Evolutionary conservation across 768 basidiomycete genomes (phyloP).

Genomic region (Phlebiopsis gigantea): DNA sequence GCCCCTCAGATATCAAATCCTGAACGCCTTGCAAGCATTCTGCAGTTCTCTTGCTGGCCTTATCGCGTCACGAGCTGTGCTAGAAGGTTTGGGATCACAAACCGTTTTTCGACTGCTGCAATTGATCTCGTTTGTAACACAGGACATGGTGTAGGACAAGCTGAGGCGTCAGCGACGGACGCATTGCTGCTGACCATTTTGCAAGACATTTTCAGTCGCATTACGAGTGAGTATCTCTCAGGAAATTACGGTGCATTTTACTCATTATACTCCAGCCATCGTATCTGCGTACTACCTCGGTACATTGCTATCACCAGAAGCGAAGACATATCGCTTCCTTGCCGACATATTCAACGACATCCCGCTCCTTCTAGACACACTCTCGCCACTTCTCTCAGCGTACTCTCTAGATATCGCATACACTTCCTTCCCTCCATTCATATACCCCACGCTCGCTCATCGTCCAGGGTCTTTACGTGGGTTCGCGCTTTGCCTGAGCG

Average conservation of each 20-base stretch:
- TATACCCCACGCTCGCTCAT: neutral
- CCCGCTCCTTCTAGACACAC: slow-evolving; percentile 51
- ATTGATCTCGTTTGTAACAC: neutral
- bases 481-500: slow-evolving; percentile 50
- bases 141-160: slow-evolving; percentile 70
- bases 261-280: slow-evolving; percentile 41
- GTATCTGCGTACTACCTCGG: slow-evolving; percentile 56
- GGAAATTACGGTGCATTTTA: neutral
- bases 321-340: slow-evolving; percentile 62
- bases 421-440: slow-evolving; percentile 7
- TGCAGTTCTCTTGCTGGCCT: slow-evolving; percentile 62
- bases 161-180: slow-evolving; percentile 59
- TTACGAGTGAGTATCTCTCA: slow-evolving; percentile 46
- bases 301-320: slow-evolving; percentile 62
- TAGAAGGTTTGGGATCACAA: slow-evolving; percentile 55
- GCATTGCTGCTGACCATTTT: slow-evolving; percentile 61
- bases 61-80: slow-evolving; percentile 58
- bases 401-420: slow-evolving; percentile 19
- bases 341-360: slow-evolving; percentile 65
- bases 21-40: slow-evolving; percentile 65
- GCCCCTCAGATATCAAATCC: slow-evolving; percentile 50
- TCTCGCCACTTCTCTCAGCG: slow-evolving; percentile 49
- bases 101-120: too few species aligned
- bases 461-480: slow-evolving; percentile 33
- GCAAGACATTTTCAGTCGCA: slow-evolving; percentile 57